These are phyloP conservation scores for Aspergillus conjunctus DNA, from an alignment of 495 filamentous ascomycete species.

Conservation along the genomic window DNA sequence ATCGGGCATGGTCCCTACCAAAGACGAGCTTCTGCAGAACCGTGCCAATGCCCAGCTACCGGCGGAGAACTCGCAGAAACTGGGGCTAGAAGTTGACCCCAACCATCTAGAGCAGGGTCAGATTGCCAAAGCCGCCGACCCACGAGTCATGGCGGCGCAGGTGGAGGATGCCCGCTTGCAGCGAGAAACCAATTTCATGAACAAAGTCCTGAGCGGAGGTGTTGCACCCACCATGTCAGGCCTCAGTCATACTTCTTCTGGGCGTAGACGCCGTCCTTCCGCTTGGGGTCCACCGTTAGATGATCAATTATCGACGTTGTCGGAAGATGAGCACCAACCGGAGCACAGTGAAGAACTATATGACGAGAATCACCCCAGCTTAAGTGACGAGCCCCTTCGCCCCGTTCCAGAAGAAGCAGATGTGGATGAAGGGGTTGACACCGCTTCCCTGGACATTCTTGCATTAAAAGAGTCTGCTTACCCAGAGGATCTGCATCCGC, in stretches of 20 bases:
- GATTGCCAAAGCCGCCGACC: constrained; percentile 35
- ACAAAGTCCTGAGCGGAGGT: constrained; percentile 39
- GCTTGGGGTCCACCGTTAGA: constrained; percentile 22
- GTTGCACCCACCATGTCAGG: constrained; percentile 24
- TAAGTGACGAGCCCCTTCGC: constrained; percentile 27
- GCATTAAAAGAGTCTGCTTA: constrained; percentile 29
- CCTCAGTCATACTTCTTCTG: constrained; percentile 35
- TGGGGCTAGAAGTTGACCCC: constrained; percentile 42
- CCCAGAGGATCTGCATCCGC: constrained; percentile 45
- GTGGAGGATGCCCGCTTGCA: constrained; percentile 47
- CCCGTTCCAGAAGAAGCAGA: constrained; percentile 27
- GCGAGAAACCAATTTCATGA: constrained; percentile 44
- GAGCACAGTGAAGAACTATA: constrained; percentile 14
- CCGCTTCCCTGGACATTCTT: constrained; percentile 19
- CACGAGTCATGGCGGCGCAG: constrained; percentile 46
- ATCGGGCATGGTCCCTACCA: constrained; percentile 47
- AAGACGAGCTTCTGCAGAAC: constrained; percentile 38
- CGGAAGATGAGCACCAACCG: constrained; percentile 29
- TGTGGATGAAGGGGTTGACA: constrained; percentile 7
- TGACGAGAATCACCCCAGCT: constrained; percentile 13
- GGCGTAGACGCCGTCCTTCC: constrained; percentile 28
- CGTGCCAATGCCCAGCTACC: constrained; percentile 34
- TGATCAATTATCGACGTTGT: constrained; percentile 29
- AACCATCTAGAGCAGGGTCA: constrained; percentile 43
- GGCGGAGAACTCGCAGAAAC: constrained; percentile 38